Percentiles rank a stretch among this genome's conserved stretches.
Conservation (phyloP, 441 rosid species). For the Adansonia rubrostipa region DNA sequence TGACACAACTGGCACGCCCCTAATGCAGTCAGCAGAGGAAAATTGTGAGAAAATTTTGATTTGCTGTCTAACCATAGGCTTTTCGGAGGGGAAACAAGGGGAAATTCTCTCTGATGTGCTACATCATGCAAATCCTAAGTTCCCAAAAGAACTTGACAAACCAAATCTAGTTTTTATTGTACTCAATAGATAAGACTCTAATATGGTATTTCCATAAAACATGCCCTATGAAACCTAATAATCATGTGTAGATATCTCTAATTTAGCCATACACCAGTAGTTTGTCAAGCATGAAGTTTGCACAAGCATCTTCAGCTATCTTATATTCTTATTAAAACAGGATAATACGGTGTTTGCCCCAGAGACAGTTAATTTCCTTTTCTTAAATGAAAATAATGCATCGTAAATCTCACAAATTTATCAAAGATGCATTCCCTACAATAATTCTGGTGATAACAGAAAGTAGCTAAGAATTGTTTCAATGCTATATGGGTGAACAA, state of each 20-base stretch:
- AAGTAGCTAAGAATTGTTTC: constrained; percentile 15
- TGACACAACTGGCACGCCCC: neutral
- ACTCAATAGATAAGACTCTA: neutral
- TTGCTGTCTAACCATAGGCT: constrained; percentile 2
- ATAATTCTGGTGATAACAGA: constrained; percentile 3
- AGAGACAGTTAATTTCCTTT: neutral
- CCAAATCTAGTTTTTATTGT: constrained; percentile 2
- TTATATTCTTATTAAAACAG: neutral
- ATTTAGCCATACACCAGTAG: neutral
- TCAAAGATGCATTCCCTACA: neutral
- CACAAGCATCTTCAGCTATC: neutral
- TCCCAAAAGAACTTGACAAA: neutral
- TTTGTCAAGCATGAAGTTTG: constrained; percentile 7
- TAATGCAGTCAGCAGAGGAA: neutral
- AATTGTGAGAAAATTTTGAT: neutral
- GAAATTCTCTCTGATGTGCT: neutral
- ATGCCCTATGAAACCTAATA: neutral
- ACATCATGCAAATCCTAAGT: neutral
- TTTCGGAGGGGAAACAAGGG: neutral
- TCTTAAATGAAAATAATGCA: neutral
- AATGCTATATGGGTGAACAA: constrained; percentile 13
- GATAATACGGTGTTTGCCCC: neutral
- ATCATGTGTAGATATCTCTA: constrained; percentile 1
- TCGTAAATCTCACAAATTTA: neutral
- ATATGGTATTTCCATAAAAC: neutral